Base-by-base conservation (phyloP, 1,139 yeast species). In the Eremothecium gossypii region DNA sequence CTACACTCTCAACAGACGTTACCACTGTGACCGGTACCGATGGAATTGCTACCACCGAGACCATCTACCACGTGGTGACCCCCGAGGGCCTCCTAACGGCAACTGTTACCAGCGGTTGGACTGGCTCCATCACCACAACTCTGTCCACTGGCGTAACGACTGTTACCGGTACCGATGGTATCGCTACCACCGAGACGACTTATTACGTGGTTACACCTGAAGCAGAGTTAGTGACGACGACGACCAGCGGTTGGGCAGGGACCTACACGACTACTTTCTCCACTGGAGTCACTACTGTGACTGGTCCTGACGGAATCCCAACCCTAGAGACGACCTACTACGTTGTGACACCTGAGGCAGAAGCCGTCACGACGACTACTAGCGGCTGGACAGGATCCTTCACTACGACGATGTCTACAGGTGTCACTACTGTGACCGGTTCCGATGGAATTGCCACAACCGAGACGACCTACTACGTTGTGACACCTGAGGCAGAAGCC, bases 151-250 rank as follows among this genome's bases (percentile, higher is more conserved):
- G 34, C 10, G 20, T 14, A 12, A 13, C 38, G 3, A 35, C 44
- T 2, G 36, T 48, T 35, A 33, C 30, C 34, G 38, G 43, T 40
- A 33, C 42, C 27, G 40, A 41, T 38, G 44, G 38, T 28, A 48
- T 46, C 1, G 28, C 45, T 17, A 12, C 17, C 9, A 40, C 42
- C 1, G 31, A 11, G 31, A 29, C 31, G 11, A 12, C 31, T 29
- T 29, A 29, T 39, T 40, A 40, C 13, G 41, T 49, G 9, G 45
- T 43, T 38, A 49, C 50, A 10, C 52, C 52, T 26, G 33, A 33
- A 2, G 37, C 6, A 6, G 23, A 17, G 23, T 3, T 17, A 6
- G 23, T 6, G 3, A 17, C 23, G 6, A 17, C 23, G 5, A 17
- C 23, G 5, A 17, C 23, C 23, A 17, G 23, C 6, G 23, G 23